These are phyloP conservation scores for Metrosideros polymorpha DNA, from an alignment of 441 rosid species.

Conservation along the genomic window DNA sequence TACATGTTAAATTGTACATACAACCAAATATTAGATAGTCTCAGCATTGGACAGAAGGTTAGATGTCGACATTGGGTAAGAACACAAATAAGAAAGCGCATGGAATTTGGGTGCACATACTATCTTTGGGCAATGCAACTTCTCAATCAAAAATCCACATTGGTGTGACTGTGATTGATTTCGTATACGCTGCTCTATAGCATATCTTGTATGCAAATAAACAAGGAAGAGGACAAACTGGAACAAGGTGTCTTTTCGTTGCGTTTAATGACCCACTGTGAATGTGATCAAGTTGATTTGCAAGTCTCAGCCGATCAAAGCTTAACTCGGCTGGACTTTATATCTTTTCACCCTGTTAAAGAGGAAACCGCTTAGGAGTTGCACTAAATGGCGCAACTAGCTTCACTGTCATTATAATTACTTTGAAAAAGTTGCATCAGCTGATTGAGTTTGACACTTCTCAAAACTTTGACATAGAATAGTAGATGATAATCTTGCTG, in stretches of 20 bases:
- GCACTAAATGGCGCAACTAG: not conserved
- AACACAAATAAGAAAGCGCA: not conserved
- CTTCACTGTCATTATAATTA: not conserved
- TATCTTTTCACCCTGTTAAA: not conserved
- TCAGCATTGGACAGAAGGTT: not conserved
- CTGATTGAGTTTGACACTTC: not conserved
- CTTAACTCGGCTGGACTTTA: not conserved
- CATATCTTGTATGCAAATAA: not conserved
- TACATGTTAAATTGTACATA: not conserved
- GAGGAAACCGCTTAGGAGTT: not conserved
- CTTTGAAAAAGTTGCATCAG: not conserved
- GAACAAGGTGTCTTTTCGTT: not conserved
- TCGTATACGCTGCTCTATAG: not conserved
- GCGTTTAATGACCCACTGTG: not conserved
- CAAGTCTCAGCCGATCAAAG: not conserved
- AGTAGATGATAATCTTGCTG: not conserved
- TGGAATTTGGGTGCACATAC: not conserved
- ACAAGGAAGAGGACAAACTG: not conserved
- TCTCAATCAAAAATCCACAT: not conserved
- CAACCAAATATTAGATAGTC: not conserved
- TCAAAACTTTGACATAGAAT: not conserved
- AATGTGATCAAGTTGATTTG: not conserved
- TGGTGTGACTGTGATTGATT: not conserved
- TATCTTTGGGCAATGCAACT: not conserved
- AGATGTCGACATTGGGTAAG: not conserved